These are phyloP conservation scores for Pistacia atlantica DNA, from an alignment of 345 rosid genomes.

Conservation along the genomic window DNA sequence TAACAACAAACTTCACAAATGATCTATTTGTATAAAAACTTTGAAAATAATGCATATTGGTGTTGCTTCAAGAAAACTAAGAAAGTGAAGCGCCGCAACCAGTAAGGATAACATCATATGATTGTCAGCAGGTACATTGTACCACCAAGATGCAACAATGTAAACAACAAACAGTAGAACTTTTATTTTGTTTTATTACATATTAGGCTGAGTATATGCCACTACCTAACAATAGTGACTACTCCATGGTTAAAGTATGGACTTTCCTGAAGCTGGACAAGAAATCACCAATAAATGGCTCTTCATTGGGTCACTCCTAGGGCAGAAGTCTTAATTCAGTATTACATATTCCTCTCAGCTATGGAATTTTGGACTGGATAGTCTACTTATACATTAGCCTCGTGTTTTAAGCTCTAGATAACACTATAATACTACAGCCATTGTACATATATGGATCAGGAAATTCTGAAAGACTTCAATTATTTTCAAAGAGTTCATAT, in stretches of 20 bases:
- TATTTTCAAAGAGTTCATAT: too few relatives aligned
- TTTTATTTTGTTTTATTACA: not conserved
- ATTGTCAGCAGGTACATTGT: not conserved
- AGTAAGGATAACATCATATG: not conserved
- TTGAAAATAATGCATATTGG: not conserved
- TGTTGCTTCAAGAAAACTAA: not conserved
- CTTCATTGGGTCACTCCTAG: not conserved
- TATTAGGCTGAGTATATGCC: not conserved
- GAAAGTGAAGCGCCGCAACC: not conserved
- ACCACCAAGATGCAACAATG: conserved; percentile 2
- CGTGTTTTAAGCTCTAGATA: not conserved
- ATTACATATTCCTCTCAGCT: too few relatives aligned
- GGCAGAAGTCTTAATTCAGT: not conserved
- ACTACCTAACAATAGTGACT: conserved; percentile 1
- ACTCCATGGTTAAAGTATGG: not conserved
- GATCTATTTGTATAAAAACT: not conserved
- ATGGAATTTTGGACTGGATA: too few relatives aligned
- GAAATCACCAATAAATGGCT: not conserved
- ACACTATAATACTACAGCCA: not conserved
- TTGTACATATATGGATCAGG: too few relatives aligned
- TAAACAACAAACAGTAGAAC: not conserved
- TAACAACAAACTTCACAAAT: not conserved
- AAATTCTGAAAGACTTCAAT: too few relatives aligned
- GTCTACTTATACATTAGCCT: not conserved
- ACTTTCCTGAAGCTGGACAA: not conserved